Evolutionary conservation across 1,139 yeast species (phyloP), one percentile per base, ranked within the genome.

Genomic region (Debaryomyces psychrophilus): DNA sequence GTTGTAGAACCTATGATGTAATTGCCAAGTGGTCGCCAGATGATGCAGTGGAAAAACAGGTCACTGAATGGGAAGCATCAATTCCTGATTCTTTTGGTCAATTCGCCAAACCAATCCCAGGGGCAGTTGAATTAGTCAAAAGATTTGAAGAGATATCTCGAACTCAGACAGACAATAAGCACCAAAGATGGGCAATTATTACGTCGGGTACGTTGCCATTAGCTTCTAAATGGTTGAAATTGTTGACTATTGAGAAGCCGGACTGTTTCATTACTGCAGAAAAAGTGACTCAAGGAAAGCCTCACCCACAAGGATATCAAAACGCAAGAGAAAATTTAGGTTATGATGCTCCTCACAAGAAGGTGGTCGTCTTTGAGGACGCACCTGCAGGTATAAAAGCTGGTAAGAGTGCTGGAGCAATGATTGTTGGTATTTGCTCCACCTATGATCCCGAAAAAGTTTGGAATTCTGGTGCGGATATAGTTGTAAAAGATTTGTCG

Each of bases 21-120:
- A 54, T 54, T 27, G 50, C 52, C 9, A 54, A 51, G 34, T 52
- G 57, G 57, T 54, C 57, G 11, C 57, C 56, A 8, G 55, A 54
- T 37, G 57, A 54, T 44, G 57, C 57, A 9, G 51, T 40, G 17
- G 56, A 47, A 27, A 45, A 47, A 26, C 57, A 54, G 38, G 57
- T 54, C 15, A 44, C 56, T 7, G 50, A 52, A 33, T 53, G 57
- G 57, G 57, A 53, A 31, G 56, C 46, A 12, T 34, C 47, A 9
- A 53, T 53, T 43, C 57, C 57, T n/a, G 57, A 53, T 41, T 26
- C 51, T 1, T 53, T 48, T 37, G 57, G 57, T n/a, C 43, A 51
- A 22, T 49, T 26, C 40, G 57, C 57, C 12, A 50, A 46, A 37
- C 53, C 57, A 22, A 53, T 53, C 37, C 55, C 54, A 14, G 57